Evolutionary conservation across 345 rosid species (phyloP).

Genomic region (Heritiera fomes): DNA sequence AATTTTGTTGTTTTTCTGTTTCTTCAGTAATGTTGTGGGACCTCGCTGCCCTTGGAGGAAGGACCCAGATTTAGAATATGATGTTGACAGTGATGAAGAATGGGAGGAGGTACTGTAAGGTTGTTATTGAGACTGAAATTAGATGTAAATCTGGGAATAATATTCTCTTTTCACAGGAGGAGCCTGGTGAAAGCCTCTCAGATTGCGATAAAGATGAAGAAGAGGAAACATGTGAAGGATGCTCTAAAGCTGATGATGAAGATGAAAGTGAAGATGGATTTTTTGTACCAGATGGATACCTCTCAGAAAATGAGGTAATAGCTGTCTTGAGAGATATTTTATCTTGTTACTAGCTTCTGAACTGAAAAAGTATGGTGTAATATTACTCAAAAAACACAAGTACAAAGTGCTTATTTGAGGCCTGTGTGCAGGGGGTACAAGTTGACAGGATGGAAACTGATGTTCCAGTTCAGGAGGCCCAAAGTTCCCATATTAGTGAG

Average conservation of each 20-base stretch:
- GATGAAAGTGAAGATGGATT: conserved; percentile 90
- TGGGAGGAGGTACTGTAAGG: conserved; percentile 81
- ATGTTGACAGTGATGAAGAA: conserved; percentile 92
- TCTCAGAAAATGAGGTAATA: conserved; percentile 88
- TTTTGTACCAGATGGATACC: conserved; percentile 97
- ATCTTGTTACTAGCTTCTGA: background rate
- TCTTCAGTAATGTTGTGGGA: conserved; percentile 58
- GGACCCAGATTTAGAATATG: conserved; percentile 90
- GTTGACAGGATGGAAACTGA: conserved; percentile 71
- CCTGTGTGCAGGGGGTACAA: conserved; percentile 63
- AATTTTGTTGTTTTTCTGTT: background rate
- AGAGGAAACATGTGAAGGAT: conserved; percentile 55
- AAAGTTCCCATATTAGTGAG: conserved; percentile 34
- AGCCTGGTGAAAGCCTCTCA: conserved; percentile 97
- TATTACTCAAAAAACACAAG: background rate
- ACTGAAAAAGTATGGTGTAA: background rate
- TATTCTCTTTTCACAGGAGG: conserved; percentile 60
- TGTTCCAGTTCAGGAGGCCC: conserved; percentile 37
- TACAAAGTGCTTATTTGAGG: conserved; percentile 19
- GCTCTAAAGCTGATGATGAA: conserved; percentile 67
- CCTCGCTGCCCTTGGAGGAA: conserved; percentile 70
- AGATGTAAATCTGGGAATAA: conserved; percentile 10
- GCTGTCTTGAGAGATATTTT: background rate
- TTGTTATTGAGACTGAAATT: conserved; percentile 11
- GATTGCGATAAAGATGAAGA: conserved; percentile 86